phyloP scores from a whole-genome alignment of 176 grass and related monocot genomes.

The Tillandsia leiboldiana region DNA sequence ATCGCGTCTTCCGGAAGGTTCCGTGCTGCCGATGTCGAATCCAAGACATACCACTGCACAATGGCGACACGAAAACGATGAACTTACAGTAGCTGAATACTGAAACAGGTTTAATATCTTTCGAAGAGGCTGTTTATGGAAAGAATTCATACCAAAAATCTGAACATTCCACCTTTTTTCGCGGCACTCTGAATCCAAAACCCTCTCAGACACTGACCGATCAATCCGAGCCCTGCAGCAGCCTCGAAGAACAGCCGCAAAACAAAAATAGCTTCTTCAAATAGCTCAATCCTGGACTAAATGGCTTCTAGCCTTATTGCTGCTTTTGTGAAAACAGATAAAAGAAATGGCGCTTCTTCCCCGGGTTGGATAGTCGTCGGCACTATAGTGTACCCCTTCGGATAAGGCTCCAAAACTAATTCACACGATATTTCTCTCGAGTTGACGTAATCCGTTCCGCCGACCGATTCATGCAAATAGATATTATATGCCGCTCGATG shows the following conservation, averaged over 20 bases:
- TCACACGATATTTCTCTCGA: conserved; percentile 98
- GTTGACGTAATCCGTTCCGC: conserved; percentile 95
- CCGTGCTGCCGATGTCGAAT: conserved; percentile 1
- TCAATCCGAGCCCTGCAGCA: conserved; percentile 15
- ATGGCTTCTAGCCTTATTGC: conserved; percentile 85
- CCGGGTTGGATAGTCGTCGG: conserved; percentile 96
- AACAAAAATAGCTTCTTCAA: conserved; percentile 11
- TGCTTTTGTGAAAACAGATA: conserved; percentile 99
- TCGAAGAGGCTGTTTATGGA: too few relatives aligned
- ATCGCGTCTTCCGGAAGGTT: conserved; percentile 16
- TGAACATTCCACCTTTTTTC: too few relatives aligned
- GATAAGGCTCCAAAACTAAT: conserved; percentile 88
- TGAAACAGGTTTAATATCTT: too few relatives aligned
- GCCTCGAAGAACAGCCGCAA: conserved; percentile 9
- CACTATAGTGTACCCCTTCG: conserved; percentile 98
- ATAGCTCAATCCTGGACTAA: conserved; percentile 29
- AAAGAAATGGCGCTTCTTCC: conserved; percentile 97
- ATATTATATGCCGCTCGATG: conserved; percentile 95
- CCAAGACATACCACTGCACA: too few relatives aligned
- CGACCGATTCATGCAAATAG: conserved; percentile 96
- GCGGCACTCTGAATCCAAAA: too few relatives aligned
- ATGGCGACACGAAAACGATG: too few relatives aligned
- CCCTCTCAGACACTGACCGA: conserved; percentile 2
- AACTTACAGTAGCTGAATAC: too few relatives aligned
- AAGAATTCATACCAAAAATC: too few relatives aligned